Evolutionary conservation across 768 basidiomycete species (phyloP).

Genomic region (Wakefieldia striispora): DNA sequence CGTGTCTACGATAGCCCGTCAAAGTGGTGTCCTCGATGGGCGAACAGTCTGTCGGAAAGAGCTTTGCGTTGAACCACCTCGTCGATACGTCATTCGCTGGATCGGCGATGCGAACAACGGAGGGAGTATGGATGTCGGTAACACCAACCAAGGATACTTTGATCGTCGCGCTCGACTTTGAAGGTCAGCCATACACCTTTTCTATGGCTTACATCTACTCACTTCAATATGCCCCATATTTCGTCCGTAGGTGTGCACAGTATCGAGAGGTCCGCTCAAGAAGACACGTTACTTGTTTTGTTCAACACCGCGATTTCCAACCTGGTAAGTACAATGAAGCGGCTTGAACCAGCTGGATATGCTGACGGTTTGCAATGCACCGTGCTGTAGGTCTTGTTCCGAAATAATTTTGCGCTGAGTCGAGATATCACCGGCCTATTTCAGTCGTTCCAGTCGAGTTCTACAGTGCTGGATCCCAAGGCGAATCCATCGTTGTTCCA

Average conservation of each 20-base stretch:
- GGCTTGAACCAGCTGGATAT: background rate
- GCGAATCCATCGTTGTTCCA: slow-evolving; percentile 58
- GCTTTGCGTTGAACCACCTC: slow-evolving; percentile 57
- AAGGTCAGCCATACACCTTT: slow-evolving; percentile 37
- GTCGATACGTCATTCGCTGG: slow-evolving; percentile 66
- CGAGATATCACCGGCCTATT: slow-evolving; percentile 61
- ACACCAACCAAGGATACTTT: slow-evolving; percentile 55
- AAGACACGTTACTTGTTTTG: slow-evolving; percentile 59
- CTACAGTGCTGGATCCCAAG: slow-evolving; percentile 54
- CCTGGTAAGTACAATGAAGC: slow-evolving; percentile 41
- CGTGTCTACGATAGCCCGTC: slow-evolving; percentile 42
- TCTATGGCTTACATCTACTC: background rate
- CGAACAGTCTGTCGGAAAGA: slow-evolving; percentile 65
- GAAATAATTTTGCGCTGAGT: slow-evolving; percentile 63
- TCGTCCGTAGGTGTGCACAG: slow-evolving; percentile 49
- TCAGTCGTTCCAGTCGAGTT: slow-evolving; percentile 60
- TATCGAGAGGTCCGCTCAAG: slow-evolving; percentile 61
- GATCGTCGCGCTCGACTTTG: slow-evolving; percentile 62
- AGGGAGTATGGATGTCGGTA: slow-evolving; percentile 68
- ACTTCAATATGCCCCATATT: background rate
- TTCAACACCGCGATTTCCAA: slow-evolving; percentile 69
- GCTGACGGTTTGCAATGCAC: background rate
- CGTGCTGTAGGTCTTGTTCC: slow-evolving; percentile 52
- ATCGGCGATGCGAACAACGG: slow-evolving; percentile 64
- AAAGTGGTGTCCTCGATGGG: slow-evolving; percentile 69